Conservation (phyloP, 1,139 yeast species). For the Geotrichum bryndzae region DNA sequence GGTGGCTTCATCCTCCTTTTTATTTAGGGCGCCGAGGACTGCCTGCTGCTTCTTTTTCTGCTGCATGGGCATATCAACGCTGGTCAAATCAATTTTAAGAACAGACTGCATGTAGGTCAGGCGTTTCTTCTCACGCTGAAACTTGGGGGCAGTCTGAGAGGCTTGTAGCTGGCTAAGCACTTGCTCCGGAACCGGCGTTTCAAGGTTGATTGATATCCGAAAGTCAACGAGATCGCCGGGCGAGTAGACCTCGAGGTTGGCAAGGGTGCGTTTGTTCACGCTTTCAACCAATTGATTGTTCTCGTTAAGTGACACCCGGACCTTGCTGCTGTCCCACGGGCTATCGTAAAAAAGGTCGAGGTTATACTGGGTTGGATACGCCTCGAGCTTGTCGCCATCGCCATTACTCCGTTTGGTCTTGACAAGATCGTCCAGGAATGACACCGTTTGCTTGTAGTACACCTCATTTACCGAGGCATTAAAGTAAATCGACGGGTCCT, state of each 20-base stretch:
- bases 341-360: slow-evolving; percentile 23
- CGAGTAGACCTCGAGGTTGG: slow-evolving; percentile 63
- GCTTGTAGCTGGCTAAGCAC: background rate
- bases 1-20: background rate
- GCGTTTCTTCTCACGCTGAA: background rate
- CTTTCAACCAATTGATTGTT: slow-evolving; percentile 45
- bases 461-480: slow-evolving; percentile 66
- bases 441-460: slow-evolving; percentile 55
- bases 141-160: slow-evolving; percentile 40
- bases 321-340: slow-evolving; percentile 35
- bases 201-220: slow-evolving; percentile 67
- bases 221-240: slow-evolving; percentile 78
- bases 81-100: slow-evolving; percentile 13
- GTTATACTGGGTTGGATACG: slow-evolving; percentile 13
- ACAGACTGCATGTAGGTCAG: background rate
- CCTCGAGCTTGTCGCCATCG: slow-evolving; percentile 7
- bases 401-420: slow-evolving; percentile 10
- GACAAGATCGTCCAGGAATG: slow-evolving; percentile 46
- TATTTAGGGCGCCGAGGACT: background rate
- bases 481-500: slow-evolving; percentile 53
- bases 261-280: slow-evolving; percentile 64
- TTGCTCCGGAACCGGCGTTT: slow-evolving; percentile 32
- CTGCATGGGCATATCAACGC: slow-evolving; percentile 5
- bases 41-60: background rate
- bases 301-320: slow-evolving; percentile 32